Evolutionary conservation across 129 eudicot genomes (phyloP).

Genomic region (Chrysanthemum lavandulifolium): DNA sequence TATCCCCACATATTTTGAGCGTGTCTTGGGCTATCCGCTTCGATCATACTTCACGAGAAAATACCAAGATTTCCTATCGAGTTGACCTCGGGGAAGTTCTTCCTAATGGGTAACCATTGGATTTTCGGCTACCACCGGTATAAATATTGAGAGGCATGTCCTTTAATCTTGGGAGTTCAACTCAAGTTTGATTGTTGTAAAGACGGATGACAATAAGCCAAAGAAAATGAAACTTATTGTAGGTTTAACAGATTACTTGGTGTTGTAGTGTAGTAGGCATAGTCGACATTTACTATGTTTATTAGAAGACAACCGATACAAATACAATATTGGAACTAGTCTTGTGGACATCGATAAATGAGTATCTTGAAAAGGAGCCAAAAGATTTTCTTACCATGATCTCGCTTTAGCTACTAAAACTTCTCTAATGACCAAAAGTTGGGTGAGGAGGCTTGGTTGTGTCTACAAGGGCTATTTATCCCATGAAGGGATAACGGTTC

Average conservation of each 20-base stretch:
- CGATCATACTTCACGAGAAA: conserved; percentile 6
- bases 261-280: conserved; percentile 11
- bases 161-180: conserved; percentile 44
- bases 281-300: not conserved
- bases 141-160: conserved; percentile 21
- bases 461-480: conserved; percentile 51
- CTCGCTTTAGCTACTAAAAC: conserved; percentile 45
- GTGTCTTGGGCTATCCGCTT: conserved; percentile 29
- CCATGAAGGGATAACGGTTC: conserved; percentile 35
- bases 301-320: conserved; percentile 15
- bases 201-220: conserved; percentile 13
- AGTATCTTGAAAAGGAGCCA: conserved; percentile 47
- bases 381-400: conserved; percentile 42
- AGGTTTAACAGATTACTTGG: conserved; percentile 25
- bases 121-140: conserved; percentile 52
- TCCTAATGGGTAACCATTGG: conserved; percentile 37
- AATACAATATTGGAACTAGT: conserved; percentile 15
- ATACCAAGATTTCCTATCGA: conserved; percentile 33
- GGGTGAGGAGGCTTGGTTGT: conserved; percentile 66
- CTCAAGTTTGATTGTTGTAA: conserved; percentile 19
- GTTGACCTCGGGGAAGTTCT: conserved; percentile 43
- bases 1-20: conserved; percentile 28
- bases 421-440: conserved; percentile 45
- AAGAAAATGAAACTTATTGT: conserved; percentile 22
- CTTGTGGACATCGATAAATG: conserved; percentile 34